phyloP scores from a whole-genome alignment of 176 grass and related monocot species.

The Phoenix dactylifera region DNA sequence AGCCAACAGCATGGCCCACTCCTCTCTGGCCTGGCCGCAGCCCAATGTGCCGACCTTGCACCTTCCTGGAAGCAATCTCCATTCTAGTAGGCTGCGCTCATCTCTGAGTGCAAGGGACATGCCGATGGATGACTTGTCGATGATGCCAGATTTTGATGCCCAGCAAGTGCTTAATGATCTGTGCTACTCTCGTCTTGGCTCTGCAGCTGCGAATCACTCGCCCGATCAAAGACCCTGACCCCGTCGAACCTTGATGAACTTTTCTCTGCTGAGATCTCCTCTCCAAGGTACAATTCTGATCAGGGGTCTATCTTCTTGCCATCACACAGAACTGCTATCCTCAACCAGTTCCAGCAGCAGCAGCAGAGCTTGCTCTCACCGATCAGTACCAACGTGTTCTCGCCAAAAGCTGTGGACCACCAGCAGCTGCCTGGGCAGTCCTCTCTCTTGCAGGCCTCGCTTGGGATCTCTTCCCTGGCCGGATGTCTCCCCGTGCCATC shows the following conservation, averaged over 20 bases:
- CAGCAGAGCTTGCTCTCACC: conserved; percentile 73
- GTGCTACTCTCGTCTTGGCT: conserved; percentile 39
- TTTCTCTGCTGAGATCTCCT: conserved; percentile 68
- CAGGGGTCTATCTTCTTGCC: conserved; percentile 61
- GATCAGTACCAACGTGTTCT: conserved; percentile 60
- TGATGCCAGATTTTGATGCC: conserved; percentile 45
- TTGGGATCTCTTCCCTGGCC: conserved; percentile 50
- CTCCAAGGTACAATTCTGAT: conserved; percentile 59
- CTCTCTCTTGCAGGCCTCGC: conserved; percentile 56
- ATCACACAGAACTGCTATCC: conserved; percentile 61
- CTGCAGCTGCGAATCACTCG: conserved; percentile 31
- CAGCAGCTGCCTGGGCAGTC: conserved; percentile 58
- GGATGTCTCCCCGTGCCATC: conserved; percentile 50
- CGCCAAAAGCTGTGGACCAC: conserved; percentile 42
- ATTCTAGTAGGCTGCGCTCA: conserved; percentile 48
- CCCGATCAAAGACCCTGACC: conserved; percentile 44
- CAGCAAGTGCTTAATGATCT: conserved; percentile 43
- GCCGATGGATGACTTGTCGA: no score
- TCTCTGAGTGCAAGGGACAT: conserved; percentile 56
- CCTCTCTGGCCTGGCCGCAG: conserved; percentile 22
- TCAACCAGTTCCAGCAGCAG: conserved; percentile 85
- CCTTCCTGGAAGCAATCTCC: conserved; percentile 14
- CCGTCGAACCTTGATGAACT: conserved; percentile 63
- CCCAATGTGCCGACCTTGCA: conserved; percentile 38
- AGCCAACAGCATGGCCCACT: conserved; percentile 15